phyloP scores from a whole-genome alignment of 768 basidiomycete species.

The Terana coerulea region DNA sequence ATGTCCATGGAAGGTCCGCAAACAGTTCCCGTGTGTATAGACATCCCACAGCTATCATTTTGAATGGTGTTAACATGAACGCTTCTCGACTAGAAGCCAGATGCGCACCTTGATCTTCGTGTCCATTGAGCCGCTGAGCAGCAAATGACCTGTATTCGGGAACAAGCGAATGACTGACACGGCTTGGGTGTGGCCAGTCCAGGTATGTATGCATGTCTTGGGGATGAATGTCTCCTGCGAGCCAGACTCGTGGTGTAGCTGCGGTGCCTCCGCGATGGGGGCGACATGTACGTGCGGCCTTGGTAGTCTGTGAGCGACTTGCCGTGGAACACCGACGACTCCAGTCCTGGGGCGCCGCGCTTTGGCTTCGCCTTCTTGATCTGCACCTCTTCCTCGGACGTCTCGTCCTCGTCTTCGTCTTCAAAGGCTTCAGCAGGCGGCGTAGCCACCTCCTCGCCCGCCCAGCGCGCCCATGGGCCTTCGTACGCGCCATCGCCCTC shows the following conservation, averaged over 20 bases:
- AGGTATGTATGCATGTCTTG: slow-evolving; percentile 93
- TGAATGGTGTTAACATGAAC: too few relatives aligned
- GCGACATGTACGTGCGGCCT: slow-evolving; percentile 96
- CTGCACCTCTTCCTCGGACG: slow-evolving; percentile 50
- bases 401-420: slow-evolving; percentile 58
- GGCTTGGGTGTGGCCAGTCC: slow-evolving; percentile 96
- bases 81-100: background rate
- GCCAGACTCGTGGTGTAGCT: slow-evolving; percentile 74
- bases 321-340: slow-evolving; percentile 95
- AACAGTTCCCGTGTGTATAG: slow-evolving; percentile 93
- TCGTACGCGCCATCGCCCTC: slow-evolving; percentile 89
- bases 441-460: slow-evolving; percentile 68
- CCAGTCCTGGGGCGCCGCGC: slow-evolving; percentile 78
- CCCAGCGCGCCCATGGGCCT: slow-evolving; percentile 95
- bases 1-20: slow-evolving; percentile 97
- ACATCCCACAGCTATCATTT: slow-evolving; percentile 94
- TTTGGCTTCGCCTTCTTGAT: slow-evolving; percentile 78
- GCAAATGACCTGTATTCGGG: slow-evolving; percentile 87
- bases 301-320: slow-evolving; percentile 97
- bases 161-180: slow-evolving; percentile 93
- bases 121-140: slow-evolving; percentile 96
- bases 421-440: slow-evolving; percentile 56
- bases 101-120: slow-evolving; percentile 91
- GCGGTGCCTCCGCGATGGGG: slow-evolving; percentile 87
- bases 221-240: slow-evolving; percentile 92